Percentiles rank a stretch among this genome's conserved stretches.
phyloP scores from a whole-genome alignment of 1,284 basidiomycete species.

The Leccinum laetum region DNA sequence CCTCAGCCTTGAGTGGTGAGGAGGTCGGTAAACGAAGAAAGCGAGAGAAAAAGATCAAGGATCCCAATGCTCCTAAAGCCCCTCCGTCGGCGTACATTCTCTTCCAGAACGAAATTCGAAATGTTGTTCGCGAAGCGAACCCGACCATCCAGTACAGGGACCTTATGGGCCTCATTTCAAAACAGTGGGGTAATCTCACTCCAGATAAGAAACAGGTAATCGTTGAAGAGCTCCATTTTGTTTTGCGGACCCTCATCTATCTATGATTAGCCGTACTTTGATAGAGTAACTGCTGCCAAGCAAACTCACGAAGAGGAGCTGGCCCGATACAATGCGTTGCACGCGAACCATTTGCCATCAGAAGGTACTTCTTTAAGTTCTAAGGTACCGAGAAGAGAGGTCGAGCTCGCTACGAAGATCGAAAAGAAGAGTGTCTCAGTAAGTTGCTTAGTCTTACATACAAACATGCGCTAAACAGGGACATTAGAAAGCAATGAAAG shows the following conservation, averaged over 20 bases:
- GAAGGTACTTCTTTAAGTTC: constrained; percentile 24
- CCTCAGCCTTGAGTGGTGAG: constrained; percentile 42
- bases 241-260: constrained; percentile 3
- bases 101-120: constrained; percentile 92
- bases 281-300: constrained; percentile 41
- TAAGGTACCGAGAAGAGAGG: constrained; percentile 23
- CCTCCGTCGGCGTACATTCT: constrained; percentile 95
- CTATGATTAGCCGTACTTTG: constrained; percentile 25
- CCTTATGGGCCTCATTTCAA: constrained; percentile 70
- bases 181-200: constrained; percentile 72
- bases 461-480: constrained; percentile 14
- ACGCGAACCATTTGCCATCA: constrained; percentile 43
- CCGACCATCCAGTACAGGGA: constrained; percentile 73
- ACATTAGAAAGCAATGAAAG: constrained; percentile 27
- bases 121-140: constrained; percentile 64
- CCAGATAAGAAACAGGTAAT: constrained; percentile 74
- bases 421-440: constrained; percentile 25
- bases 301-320: constrained; percentile 49
- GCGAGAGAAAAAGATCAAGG: constrained; percentile 66
- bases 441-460: constrained; percentile 14
- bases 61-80: constrained; percentile 94
- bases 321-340: constrained; percentile 51
- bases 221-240: constrained; percentile 5
- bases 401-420: constrained; percentile 16
- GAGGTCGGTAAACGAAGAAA: constrained; percentile 43